Evolutionary conservation across 163 green algal species (phyloP), one percentile per base, ranked within the genome.

Genomic region (Scenedesmus sp.): DNA sequence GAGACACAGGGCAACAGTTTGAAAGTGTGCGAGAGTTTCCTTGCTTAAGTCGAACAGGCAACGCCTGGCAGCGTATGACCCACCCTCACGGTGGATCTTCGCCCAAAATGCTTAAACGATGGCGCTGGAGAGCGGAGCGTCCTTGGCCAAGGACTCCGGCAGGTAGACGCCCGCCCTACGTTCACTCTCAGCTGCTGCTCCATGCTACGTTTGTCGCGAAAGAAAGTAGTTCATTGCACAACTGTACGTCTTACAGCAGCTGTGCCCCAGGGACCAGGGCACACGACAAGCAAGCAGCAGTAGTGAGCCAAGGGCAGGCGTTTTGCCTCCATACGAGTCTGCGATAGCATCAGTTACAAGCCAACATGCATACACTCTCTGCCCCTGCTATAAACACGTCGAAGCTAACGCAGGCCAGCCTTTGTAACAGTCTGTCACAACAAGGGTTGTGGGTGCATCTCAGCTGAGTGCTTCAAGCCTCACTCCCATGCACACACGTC

Each of bases 401-500:
- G 3, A 15, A 76, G 10, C 18, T 10, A 8, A 26, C 66, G 16
- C 3, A 26, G 7, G 18, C 18, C 15, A 13, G 1, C 66, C 66
- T 18, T 12, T 26, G 15, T 76, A 34, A 26, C 18, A 34, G 66
- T 18, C 66, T 76, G 66, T 76, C 66, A 76, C 66, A 26, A 76
- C 66, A 76, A 76, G 15, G 66, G 66, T 76, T 76, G 7, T 76
- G 66, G 18, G 18, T 3, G 26, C 16, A 18, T 73, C 64, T 4
- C 66, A 76, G 66, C 66, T 76, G 18, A 90, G 85, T 90, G 55
- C 85, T 70, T 82, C 85, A 90, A 82, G 85, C 85, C 85, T 90
- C 85, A 57, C 46, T 84, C 85, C 85, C 85, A 52, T 90, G 64
- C 85, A 90, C 73, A 26, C 66, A 79, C 1, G 3, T 26, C 16